Evolutionary conservation across 148 eudicot genomes (phyloP), one percentile per base, ranked within the genome.

Genomic region (Pouteria glomerata): DNA sequence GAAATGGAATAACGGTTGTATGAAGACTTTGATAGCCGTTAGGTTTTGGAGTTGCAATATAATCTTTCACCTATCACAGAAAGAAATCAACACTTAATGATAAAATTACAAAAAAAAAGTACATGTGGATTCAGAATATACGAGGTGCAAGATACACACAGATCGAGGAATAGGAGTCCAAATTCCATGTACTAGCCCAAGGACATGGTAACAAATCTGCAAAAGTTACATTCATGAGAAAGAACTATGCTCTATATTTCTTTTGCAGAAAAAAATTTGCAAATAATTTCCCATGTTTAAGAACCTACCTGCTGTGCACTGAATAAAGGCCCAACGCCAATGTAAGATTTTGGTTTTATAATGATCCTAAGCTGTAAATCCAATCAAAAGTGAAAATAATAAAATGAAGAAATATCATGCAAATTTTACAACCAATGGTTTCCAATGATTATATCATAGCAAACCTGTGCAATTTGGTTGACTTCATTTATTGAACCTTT

Each of bases 21-120:
- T 95, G 99, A 85, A 95, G 86, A 80, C 99, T 95, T 79, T 92
- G 96, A 78, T 91, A 95, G 58, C 99, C 99, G 76, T 95, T 95
- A 27, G 97, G 94, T 77, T 95, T 95, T 37, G 99, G 89, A 67
- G 97, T 91, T 33, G 99, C 99, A 78, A 95, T 92, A 71, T 88
- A 91, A 70, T 95, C 99, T 73, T 92, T 95, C 89, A 95, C 86
- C 99, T 95, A 89, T 77, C 51, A 56, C 31, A 81, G 51, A 71
- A 66, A 51, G 41, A 58, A 58, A 64, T 12, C 27, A 60, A 69
- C 21, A 56, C 26, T n/a, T 4, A 35, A 19, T 16, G 31, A 42
- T 3, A 63, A 66, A 8, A 72, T 35, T 31, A 6, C 19, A n/a
- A 16, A 52, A 24, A 23, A 57, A 50, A 1, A 73, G 15, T 18